Conservation (phyloP, 2,329 filamentous ascomycete species). For the Talaromyces amestolkiae region DNA sequence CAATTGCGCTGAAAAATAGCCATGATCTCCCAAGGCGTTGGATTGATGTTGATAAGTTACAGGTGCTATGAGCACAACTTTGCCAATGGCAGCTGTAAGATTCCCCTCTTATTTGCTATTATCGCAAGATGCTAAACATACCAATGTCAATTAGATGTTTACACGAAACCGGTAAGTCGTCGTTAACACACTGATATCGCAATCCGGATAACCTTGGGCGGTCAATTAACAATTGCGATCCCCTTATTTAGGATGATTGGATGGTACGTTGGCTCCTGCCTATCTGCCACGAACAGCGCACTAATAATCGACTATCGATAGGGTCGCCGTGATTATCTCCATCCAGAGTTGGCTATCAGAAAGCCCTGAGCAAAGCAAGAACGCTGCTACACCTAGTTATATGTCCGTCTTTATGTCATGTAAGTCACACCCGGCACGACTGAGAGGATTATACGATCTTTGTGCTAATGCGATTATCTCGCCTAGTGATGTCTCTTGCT, state of each 20-base stretch:
- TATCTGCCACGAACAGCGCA: background rate
- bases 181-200: background rate
- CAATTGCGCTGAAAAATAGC: slow-evolving; percentile 37
- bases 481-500: slow-evolving; percentile 58
- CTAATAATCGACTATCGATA: slow-evolving; percentile 20
- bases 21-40: background rate
- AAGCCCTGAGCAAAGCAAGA: slow-evolving; percentile 55
- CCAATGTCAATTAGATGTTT: slow-evolving; percentile 64
- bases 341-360: slow-evolving; percentile 51
- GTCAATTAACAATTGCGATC: background rate
- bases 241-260: slow-evolving; percentile 57
- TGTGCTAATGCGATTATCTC: background rate
- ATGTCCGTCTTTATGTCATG: slow-evolving; percentile 77
- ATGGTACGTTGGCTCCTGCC: slow-evolving; percentile 48
- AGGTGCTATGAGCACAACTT: slow-evolving; percentile 68
- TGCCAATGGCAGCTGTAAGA: slow-evolving; percentile 84
- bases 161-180: slow-evolving; percentile 73
- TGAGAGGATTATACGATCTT: background rate
- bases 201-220: background rate
- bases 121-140: slow-evolving; percentile 23
- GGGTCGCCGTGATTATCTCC: slow-evolving; percentile 49
- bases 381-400: slow-evolving; percentile 65
- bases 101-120: slow-evolving; percentile 5
- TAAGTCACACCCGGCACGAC: slow-evolving; percentile 46
- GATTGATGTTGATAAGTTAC: slow-evolving; percentile 3